Conservation (phyloP, 768 basidiomycete species). For the Tylopilus rubrobrunneus region DNA sequence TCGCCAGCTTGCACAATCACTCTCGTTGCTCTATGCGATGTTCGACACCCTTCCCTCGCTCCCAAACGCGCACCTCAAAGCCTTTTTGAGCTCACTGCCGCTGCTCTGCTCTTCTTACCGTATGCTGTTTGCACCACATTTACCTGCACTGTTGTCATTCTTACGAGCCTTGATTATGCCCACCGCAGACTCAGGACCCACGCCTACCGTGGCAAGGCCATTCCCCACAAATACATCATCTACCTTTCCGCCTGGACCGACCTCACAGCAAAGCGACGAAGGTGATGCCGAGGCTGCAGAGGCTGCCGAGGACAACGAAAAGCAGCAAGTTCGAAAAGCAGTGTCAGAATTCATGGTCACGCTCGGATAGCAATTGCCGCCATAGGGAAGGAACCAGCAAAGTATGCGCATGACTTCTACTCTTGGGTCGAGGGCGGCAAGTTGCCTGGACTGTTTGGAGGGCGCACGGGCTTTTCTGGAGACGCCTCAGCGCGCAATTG, state of each 20-base stretch:
- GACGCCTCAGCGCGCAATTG: constrained; percentile 68
- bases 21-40: constrained; percentile 63
- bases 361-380: constrained; percentile 79
- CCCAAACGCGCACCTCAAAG: constrained; percentile 50
- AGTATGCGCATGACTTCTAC: constrained; percentile 30
- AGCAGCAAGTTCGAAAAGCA: constrained; percentile 60
- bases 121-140: constrained; percentile 68
- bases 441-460: constrained; percentile 77
- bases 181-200: constrained; percentile 47
- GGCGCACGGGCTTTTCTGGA: constrained; percentile 65
- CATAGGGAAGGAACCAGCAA: constrained; percentile 77
- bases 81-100: constrained; percentile 65
- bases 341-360: constrained; percentile 83
- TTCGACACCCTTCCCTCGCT: constrained; percentile 69
- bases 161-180: constrained; percentile 71
- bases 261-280: constrained; percentile 27
- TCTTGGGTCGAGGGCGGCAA: constrained; percentile 70
- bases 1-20: constrained; percentile 56
- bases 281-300: constrained; percentile 33
- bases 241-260: constrained; percentile 36
- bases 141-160: constrained; percentile 64
- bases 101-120: constrained; percentile 68
- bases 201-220: constrained; percentile 47
- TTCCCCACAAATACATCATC: constrained; percentile 36
- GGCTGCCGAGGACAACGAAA: no score